Conservation (phyloP, 2,329 filamentous ascomycete species). For the Penicillium expansum region DNA sequence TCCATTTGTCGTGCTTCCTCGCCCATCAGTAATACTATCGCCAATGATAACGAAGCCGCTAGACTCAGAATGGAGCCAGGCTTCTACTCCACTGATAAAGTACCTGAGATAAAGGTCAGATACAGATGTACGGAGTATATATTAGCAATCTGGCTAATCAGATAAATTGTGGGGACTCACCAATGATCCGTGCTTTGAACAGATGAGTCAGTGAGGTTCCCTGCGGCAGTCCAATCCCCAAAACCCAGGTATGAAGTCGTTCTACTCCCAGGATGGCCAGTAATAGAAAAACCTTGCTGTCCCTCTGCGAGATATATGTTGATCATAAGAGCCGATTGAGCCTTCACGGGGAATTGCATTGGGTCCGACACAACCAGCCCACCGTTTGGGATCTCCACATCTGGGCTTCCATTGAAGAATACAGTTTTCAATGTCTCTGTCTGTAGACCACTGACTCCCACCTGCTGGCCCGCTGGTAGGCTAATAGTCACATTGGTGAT, state of each 20-base stretch:
- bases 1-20: slow-evolving; percentile 57
- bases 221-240: slow-evolving; percentile 55
- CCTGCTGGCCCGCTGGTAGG: slow-evolving; percentile 44
- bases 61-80: slow-evolving; percentile 46
- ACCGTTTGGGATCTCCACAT: slow-evolving; percentile 54
- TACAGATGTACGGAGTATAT: too few relatives aligned
- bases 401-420: slow-evolving; percentile 56
- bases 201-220: slow-evolving; percentile 44
- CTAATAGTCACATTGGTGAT: slow-evolving; percentile 60
- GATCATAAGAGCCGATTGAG: slow-evolving; percentile 56
- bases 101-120: slow-evolving; percentile 49
- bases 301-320: slow-evolving; percentile 58
- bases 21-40: slow-evolving; percentile 65
- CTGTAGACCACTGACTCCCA: slow-evolving; percentile 54
- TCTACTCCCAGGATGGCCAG: slow-evolving; percentile 63
- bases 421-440: slow-evolving; percentile 52
- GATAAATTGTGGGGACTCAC: slow-evolving; percentile 21
- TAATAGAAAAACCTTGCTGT: slow-evolving; percentile 58
- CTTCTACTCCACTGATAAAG: slow-evolving; percentile 59
- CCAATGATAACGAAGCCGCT: slow-evolving; percentile 56
- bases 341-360: slow-evolving; percentile 52
- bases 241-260: slow-evolving; percentile 60
- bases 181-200: slow-evolving; percentile 45
- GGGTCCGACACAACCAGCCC: slow-evolving; percentile 61
- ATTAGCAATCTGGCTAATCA: neutral